Conservation (phyloP, 306 rosid genomes). For the Dryas octopetala region DNA sequence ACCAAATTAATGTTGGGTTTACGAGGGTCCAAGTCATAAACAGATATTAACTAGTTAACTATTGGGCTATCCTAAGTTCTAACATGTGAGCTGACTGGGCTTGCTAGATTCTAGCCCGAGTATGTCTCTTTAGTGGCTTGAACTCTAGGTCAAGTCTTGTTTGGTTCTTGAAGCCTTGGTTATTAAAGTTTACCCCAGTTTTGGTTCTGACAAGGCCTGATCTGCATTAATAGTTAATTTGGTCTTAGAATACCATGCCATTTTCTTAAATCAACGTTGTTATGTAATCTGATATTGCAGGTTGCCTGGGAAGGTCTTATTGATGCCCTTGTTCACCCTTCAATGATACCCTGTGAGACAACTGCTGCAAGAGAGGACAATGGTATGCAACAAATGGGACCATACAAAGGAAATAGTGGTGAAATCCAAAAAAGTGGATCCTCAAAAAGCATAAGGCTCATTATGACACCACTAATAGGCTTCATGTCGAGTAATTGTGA, state of each 20-base stretch:
- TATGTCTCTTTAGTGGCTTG: not conserved
- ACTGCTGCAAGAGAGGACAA: slow-evolving; percentile 31
- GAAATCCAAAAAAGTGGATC: slow-evolving; percentile 47
- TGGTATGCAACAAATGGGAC: slow-evolving; percentile 26
- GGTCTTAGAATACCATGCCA: slow-evolving; percentile 2
- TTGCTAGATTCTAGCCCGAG: not conserved
- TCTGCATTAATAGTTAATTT: not conserved
- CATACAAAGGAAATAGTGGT: slow-evolving; percentile 19
- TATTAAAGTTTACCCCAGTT: not conserved
- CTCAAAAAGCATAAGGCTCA: slow-evolving; percentile 66
- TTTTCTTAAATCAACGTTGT: slow-evolving; percentile 2
- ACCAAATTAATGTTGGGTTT: not conserved
- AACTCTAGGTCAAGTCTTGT: not conserved
- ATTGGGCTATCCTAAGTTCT: not conserved
- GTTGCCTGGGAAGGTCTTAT: slow-evolving; percentile 90
- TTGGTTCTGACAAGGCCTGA: not conserved
- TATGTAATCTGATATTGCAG: slow-evolving; percentile 32
- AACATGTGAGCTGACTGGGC: not conserved
- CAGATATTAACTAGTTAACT: not conserved
- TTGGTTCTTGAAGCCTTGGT: not conserved
- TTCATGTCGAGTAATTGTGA: slow-evolving; percentile 66
- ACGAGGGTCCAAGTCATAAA: not conserved
- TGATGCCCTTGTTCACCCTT: slow-evolving; percentile 66
- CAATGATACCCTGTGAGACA: slow-evolving; percentile 28
- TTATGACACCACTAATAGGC: slow-evolving; percentile 81